Evolutionary conservation across 495 filamentous ascomycete species (phyloP), one percentile per base, ranked within the genome.

Genomic region (Tuber microsphaerosporum): DNA sequence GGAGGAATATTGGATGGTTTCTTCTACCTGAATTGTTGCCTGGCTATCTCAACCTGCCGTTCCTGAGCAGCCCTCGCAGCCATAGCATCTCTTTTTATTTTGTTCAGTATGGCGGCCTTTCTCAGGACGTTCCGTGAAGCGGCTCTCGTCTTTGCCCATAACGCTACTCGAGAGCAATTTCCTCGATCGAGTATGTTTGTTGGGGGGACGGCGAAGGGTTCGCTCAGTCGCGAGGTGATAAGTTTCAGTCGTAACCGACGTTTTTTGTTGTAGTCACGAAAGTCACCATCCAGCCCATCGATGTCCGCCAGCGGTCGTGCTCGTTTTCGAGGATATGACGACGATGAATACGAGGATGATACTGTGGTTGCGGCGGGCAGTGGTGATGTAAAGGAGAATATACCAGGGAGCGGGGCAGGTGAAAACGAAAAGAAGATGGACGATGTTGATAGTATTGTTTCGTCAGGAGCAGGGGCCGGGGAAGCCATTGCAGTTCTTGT

Each of bases 181-280:
- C 88, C 87, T 46, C 90, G 86, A 82, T 90, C 88, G 73, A 90
- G 85, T 73, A 92, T 90, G 81, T 92, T 89, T 34, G 90, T 89
- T 8, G 91, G 87, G 0, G 91, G 91, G 17, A 86, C 84, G 1
- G 90, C 91, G 81, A 89, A 93, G 2, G 91, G 91, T 69, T 85
- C 85, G 42, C 89, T 91, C 1, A 93, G 87, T 26, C 90, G 86
- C 6, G 90, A 92, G 7, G 91, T 93, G 76, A 92, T 87, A 34
- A 92, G 84, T 37, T 88, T 84, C 31, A 89, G 83, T 8, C 89
- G 87, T 22, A 93, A 80, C 14, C 91, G 87, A 41, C 91, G 89
- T 83, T 91, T 92, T 85, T 93, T 93, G 17, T 87, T 88, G 72
- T 81, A 83, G 43, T 85, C 84, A 71, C 81, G 81, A 69, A 73